Base-by-base conservation (phyloP, 1,284 basidiomycete genomes). In the Golubevia pallescens region DNA sequence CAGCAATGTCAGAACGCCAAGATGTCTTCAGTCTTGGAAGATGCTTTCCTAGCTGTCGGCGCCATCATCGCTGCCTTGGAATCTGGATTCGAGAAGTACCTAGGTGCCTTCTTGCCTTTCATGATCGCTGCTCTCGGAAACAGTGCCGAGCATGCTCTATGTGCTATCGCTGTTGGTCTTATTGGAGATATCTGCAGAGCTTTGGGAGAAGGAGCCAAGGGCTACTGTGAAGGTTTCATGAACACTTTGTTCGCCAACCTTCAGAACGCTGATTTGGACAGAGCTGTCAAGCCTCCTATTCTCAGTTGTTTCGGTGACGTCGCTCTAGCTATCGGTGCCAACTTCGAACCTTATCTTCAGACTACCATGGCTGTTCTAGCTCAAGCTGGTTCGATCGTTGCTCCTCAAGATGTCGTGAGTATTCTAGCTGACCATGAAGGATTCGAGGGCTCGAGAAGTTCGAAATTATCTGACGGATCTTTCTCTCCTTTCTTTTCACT, bases 221-320 rank as follows among this genome's bases (percentile, higher is more conserved):
- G 92, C 77, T 97, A 95, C 86, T 91, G 93, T 55, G 89, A 91
- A 75, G 89, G 91, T 7, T 95, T 98, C 87, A 95, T 99, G 92
- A 91, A 90, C 14, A 92, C 93, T 6, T 88, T 99, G 21, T 89
- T 97, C 53, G 93, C 95, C 86, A 94, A 97, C 81, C 88, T 99
- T 62, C 93, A 94, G 86, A 95, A 93, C 76, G 92, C 95, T 0
- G 91, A 94, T 51, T 88, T 99, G 67, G 93, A 95, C 85, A 90
- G 96, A 63, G 93, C 93, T 74, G 97, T 98, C 83, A 99, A 99
- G 89, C 96, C 98, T 55, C 92, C 93, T 14, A 94, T 98, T 76
- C 88, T 99, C 68, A 92, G 93, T 14, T 95, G 93, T 86, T 99
- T 99, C 81, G 97, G 97, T 48, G 96, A 99, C 85, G 93, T 99